Base-by-base conservation (phyloP, 805 yeast genomes). In the Middelhovenomyces tepae region DNA sequence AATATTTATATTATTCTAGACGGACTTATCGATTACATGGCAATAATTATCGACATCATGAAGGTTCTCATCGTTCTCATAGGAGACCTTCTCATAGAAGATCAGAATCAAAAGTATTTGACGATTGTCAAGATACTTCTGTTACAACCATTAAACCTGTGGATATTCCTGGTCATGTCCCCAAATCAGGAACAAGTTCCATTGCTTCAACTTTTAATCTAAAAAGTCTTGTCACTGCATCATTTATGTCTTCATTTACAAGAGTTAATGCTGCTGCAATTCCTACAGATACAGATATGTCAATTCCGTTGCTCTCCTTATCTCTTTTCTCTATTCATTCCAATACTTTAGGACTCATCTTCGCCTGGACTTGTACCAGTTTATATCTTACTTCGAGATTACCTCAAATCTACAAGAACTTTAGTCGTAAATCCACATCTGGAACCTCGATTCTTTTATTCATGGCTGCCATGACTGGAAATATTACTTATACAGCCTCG, bases 361-460 rank as follows among this genome's bases (percentile, higher is more conserved):
- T 81, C 26, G 86, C 96, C 0, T 87, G 95, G 93, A 45, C 67
- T 2, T 84, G 94, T 42, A 82, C 94, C 0, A 45, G 57, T 4
- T 73, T 83, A 34, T 87, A 89, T 51, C 68, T 85, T 28, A 62
- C 75, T 7, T 81, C 95, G 2, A 67, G 97, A 40, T 54, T 85
- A 29, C 97, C 97, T 1, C 97, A 87, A 51, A 61, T 87, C 32
- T 60, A 69, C 50, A 85, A 81, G 53, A 87, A 87, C 57, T 78
- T 73, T 52, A 46, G 61, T 33, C 65, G 95, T 24, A 81, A 82
- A 51, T 82, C 95, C 1, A 91, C 93, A 0, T 78, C 79, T 21
- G 96, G 95, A 2, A 64, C 86, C 2, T 81, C 95, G 1, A 84
- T 93, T 15, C 56, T 81, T 28, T 62, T 86, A 16, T 87, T 87